Percentiles rank a stretch among this genome's conserved stretches.
phyloP scores from a whole-genome alignment of 208 protist species.

The Trypanosoma mega region DNA sequence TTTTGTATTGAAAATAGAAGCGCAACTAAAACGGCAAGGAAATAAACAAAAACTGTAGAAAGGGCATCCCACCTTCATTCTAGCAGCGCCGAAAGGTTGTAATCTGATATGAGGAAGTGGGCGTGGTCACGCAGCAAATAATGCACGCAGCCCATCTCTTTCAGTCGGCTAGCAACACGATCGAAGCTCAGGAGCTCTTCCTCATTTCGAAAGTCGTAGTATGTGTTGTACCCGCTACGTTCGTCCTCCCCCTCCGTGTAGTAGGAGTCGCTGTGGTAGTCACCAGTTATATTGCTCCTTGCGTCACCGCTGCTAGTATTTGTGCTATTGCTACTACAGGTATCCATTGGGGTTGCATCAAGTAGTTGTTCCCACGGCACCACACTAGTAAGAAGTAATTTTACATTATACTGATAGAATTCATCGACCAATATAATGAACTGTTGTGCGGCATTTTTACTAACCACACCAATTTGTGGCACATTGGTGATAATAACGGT shows the following conservation, averaged over 20 bases:
- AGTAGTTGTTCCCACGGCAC: constrained; percentile 72
- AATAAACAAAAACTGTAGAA: constrained; percentile 16
- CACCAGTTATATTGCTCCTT: constrained; percentile 6
- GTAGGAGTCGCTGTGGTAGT: constrained; percentile 25
- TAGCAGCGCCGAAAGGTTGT: constrained; percentile 56
- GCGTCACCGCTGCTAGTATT: constrained; percentile 6
- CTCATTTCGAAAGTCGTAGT: constrained; percentile 67
- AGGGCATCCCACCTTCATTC: neutral
- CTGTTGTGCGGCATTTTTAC: constrained; percentile 71
- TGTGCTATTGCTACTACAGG: neutral
- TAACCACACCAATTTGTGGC: constrained; percentile 58
- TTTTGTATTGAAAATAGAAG: no score
- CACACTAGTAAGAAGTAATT: constrained; percentile 74
- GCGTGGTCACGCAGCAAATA: constrained; percentile 73
- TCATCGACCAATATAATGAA: constrained; percentile 88
- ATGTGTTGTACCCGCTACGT: constrained; percentile 56
- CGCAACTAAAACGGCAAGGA: no score
- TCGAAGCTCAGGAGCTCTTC: constrained; percentile 79
- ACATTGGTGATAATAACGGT: constrained; percentile 82
- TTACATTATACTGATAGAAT: constrained; percentile 89
- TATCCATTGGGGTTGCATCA: constrained; percentile 10
- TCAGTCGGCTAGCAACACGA: constrained; percentile 70
- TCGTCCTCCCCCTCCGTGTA: constrained; percentile 87
- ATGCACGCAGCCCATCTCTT: constrained; percentile 70
- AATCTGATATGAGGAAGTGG: constrained; percentile 69